Percentiles rank a stretch among this genome's conserved stretches.
These are phyloP conservation scores for Drechslerella dactyloides DNA, from an alignment of 2,329 filamentous ascomycete species.

Conservation along the genomic window DNA sequence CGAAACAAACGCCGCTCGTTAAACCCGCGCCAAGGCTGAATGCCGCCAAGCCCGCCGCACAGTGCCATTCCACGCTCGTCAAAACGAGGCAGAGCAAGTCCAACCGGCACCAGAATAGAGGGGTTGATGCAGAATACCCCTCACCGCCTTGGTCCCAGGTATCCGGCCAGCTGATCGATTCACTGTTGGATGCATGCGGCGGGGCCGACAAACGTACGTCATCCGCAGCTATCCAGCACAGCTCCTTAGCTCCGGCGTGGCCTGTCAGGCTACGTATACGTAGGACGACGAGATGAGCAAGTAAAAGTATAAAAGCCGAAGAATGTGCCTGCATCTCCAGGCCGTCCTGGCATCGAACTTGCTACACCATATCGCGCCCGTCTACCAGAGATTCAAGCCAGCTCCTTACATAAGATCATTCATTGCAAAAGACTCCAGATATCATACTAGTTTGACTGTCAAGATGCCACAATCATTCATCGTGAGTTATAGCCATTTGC, in stretches of 20 bases:
- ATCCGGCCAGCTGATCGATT: neutral
- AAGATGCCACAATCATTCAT: neutral
- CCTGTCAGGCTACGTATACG: neutral
- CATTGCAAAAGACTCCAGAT: too few relatives aligned
- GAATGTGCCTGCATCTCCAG: slow-evolving; percentile 5
- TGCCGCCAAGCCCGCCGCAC: neutral
- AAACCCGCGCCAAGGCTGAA: neutral
- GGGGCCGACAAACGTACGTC: too few relatives aligned
- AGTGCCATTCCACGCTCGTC: neutral
- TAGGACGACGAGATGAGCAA: slow-evolving; percentile 14
- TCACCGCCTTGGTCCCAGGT: too few relatives aligned
- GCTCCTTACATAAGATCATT: too few relatives aligned
- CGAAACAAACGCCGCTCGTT: neutral
- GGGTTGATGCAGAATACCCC: too few relatives aligned
- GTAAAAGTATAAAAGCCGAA: slow-evolving; percentile 32
- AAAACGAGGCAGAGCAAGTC: too few relatives aligned
- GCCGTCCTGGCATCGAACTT: neutral
- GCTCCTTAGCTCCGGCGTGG: neutral
- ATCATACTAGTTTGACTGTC: too few relatives aligned
- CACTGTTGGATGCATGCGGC: too few relatives aligned
- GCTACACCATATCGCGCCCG: too few relatives aligned
- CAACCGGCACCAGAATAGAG: too few relatives aligned
- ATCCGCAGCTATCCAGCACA: too few relatives aligned
- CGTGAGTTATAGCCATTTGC: neutral
- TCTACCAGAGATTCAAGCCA: too few relatives aligned